These are phyloP conservation scores for Phellopilus nigrolimitatus DNA, from an alignment of 1,284 basidiomycete species.

Conservation along the genomic window DNA sequence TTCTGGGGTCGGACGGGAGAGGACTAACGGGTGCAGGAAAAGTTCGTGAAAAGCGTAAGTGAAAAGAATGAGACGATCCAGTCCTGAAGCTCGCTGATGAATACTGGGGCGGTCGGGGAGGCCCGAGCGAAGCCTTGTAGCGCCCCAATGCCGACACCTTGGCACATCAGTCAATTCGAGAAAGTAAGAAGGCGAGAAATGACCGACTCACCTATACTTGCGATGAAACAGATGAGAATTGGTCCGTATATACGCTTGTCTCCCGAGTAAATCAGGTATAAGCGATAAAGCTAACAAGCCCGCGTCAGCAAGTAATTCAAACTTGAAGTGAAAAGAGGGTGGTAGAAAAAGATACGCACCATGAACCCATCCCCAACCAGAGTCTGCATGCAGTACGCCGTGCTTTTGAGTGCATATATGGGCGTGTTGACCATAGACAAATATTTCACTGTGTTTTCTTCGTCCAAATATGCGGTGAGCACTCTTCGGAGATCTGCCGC, in stretches of 20 bases:
- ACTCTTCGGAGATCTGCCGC: constrained; percentile 17
- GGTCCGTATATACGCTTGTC: constrained; percentile 7
- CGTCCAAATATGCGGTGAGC: constrained; percentile 15
- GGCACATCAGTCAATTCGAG: constrained; percentile 2
- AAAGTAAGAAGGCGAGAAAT: not conserved
- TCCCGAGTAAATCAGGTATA: constrained; percentile 12
- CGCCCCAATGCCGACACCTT: no score
- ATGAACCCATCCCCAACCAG: constrained; percentile 32
- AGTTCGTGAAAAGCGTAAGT: no score
- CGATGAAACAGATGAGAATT: constrained; percentile 13
- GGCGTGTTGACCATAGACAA: constrained; percentile 29
- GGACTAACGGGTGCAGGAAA: constrained; percentile 13
- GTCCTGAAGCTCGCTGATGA: constrained; percentile 13
- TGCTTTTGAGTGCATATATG: constrained; percentile 29
- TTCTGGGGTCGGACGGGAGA: not conserved
- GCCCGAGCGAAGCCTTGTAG: no score
- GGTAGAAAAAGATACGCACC: constrained; percentile 22
- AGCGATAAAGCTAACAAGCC: constrained; percentile 8
- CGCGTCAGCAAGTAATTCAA: not conserved
- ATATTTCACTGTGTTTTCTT: constrained; percentile 4
- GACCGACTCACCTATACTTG: no score
- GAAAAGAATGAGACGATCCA: constrained; percentile 18
- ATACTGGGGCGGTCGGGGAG: constrained; percentile 2
- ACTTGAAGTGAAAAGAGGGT: not conserved
- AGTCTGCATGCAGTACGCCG: constrained; percentile 31